Evolutionary conservation across 2,329 filamentous ascomycete species (phyloP).

Genomic region (Stromatinia cepivora): DNA sequence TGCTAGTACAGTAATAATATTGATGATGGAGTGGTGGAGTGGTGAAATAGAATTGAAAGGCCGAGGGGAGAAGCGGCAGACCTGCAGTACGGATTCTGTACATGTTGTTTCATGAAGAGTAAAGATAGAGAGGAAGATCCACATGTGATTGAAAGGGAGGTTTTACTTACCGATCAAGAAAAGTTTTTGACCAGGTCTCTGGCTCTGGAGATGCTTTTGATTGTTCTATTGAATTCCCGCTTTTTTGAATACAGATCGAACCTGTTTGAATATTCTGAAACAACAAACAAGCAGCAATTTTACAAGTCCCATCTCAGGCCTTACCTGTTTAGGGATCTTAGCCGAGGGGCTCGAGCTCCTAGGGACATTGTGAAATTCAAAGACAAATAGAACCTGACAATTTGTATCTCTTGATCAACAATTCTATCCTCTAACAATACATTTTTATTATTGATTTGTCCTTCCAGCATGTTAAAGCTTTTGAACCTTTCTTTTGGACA

Average conservation of each 20-base stretch:
- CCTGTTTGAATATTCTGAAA: neutral
- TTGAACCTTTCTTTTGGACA: neutral
- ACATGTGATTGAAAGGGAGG: neutral
- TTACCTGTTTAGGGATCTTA: neutral
- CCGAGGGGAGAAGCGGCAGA: neutral
- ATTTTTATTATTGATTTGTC: neutral
- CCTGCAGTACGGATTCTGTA: neutral
- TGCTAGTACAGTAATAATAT: no score
- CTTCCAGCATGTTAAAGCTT: neutral
- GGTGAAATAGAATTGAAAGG: neutral
- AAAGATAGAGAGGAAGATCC: neutral
- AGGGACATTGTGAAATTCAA: neutral
- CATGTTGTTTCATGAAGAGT: neutral
- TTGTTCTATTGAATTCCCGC: neutral
- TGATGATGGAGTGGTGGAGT: neutral
- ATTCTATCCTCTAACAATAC: neutral
- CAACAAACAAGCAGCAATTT: neutral
- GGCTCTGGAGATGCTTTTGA: neutral
- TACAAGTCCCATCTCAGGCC: neutral
- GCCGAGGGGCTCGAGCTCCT: neutral
- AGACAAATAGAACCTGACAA: neutral
- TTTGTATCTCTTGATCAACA: neutral
- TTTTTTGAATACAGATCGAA: neutral
- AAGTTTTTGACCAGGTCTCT: neutral
- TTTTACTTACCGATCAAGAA: neutral